A percentile compares a stretch with the other conserved stretches of the same genome.
These are phyloP conservation scores for Dendrobium nobile DNA, from an alignment of 106 monocot species.

Conservation along the genomic window DNA sequence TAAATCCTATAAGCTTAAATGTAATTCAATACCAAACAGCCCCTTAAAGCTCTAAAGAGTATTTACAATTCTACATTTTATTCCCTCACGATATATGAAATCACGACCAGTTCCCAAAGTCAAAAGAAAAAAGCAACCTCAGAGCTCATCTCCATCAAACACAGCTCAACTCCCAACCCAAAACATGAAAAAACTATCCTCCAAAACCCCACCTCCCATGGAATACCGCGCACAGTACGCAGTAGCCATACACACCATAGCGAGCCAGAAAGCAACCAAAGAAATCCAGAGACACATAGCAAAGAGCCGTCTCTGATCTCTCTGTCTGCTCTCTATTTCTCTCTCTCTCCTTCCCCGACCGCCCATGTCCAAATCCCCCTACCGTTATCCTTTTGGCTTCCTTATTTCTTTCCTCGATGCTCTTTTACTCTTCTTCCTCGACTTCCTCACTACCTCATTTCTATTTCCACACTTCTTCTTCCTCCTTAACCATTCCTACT, in stretches of 20 bases:
- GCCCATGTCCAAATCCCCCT: slow-evolving; percentile 3
- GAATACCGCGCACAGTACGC: not conserved
- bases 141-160: too few relatives aligned
- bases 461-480: not conserved
- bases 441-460: not conserved
- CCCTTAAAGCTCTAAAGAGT: too few relatives aligned
- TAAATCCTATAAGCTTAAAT: too few relatives aligned
- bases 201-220: not conserved
- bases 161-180: too few relatives aligned
- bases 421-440: not conserved
- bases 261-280: not conserved
- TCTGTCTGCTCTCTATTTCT: not conserved
- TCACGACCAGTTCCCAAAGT: too few relatives aligned
- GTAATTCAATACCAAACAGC: too few relatives aligned
- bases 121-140: too few relatives aligned
- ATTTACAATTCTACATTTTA: too few relatives aligned
- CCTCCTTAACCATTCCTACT: not conserved
- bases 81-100: too few relatives aligned
- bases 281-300: not conserved
- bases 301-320: not conserved
- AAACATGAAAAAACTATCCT: too few relatives aligned
- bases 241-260: not conserved
- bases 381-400: slow-evolving; percentile 16
- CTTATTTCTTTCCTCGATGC: slow-evolving; percentile 1
- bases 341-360: not conserved